Conservation (phyloP, 2,329 filamentous ascomycete genomes). For the Tothia fuscella region DNA sequence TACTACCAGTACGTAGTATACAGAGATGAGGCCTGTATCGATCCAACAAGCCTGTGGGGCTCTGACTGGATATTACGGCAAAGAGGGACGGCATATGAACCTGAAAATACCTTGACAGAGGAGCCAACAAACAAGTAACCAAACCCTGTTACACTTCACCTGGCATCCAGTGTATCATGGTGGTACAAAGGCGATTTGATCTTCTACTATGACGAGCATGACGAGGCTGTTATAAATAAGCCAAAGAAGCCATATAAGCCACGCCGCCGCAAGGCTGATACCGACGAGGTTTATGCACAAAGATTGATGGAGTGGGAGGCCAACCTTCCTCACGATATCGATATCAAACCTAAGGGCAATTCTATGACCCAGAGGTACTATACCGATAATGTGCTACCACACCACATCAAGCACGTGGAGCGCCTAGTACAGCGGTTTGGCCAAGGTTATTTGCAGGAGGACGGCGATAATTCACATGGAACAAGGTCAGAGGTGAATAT, state of each 20-base stretch:
- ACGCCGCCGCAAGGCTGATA: not conserved
- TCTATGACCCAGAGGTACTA: constrained; percentile 10
- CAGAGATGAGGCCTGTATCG: not conserved
- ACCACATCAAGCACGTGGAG: constrained; percentile 1
- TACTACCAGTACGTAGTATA: not conserved
- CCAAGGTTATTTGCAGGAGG: not conserved
- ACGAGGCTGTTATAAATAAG: not conserved
- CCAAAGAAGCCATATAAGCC: not conserved
- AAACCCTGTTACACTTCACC: not conserved
- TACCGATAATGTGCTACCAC: constrained; percentile 5
- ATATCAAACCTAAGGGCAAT: constrained; percentile 9
- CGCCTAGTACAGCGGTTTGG: not conserved
- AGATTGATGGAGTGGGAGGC: not conserved
- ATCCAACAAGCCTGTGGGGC: not conserved
- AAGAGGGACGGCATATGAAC: not conserved
- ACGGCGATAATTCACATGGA: not conserved
- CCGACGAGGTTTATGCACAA: not conserved
- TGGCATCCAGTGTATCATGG: not conserved
- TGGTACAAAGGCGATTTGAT: not conserved
- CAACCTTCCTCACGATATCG: not conserved
- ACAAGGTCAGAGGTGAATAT: not conserved
- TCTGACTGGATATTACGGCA: not conserved
- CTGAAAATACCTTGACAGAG: not conserved
- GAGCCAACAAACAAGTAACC: not conserved
- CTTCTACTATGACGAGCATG: not conserved